Percentiles rank a stretch among this genome's conserved stretches.
Evolutionary conservation across 2,329 filamentous ascomycete species (phyloP).

Genomic region (Colletotrichum salicis): DNA sequence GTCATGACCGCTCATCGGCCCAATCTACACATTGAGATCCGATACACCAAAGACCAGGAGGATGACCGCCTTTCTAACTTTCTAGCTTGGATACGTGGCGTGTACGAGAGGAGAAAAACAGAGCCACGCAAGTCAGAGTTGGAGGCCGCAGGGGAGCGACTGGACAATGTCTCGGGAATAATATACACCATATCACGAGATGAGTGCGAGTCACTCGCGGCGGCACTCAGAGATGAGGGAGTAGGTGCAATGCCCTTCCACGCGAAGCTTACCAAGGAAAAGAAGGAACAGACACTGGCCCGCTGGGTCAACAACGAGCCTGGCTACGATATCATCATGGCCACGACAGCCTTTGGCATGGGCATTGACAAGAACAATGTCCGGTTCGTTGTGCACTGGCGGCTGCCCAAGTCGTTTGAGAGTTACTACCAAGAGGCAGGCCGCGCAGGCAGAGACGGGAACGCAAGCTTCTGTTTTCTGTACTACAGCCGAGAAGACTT

Average conservation of each 20-base stretch:
- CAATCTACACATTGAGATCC: conserved; percentile 91
- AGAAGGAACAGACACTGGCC: conserved; percentile 76
- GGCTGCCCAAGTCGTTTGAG: conserved; percentile 92
- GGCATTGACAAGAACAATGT: conserved; percentile 97
- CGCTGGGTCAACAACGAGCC: conserved; percentile 78
- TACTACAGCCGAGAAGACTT: conserved; percentile 92
- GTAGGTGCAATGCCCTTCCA: conserved; percentile 81
- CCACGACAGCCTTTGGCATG: conserved; percentile 97
- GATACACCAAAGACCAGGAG: conserved; percentile 81
- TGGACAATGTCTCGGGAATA: conserved; percentile 77
- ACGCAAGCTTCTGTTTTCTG: conserved; percentile 85
- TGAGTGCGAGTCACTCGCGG: conserved; percentile 78
- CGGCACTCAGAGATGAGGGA: conserved; percentile 72
- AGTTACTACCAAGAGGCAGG: conserved; percentile 97
- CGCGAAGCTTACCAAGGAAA: conserved; percentile 72
- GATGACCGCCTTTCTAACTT: conserved; percentile 80
- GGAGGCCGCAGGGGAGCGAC: conserved; percentile 60
- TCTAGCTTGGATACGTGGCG: conserved; percentile 77
- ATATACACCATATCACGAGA: conserved; percentile 82
- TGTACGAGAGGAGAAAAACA: conserved; percentile 74
- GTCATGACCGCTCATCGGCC: conserved; percentile 84
- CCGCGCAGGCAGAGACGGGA: conserved; percentile 88
- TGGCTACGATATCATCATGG: conserved; percentile 91
- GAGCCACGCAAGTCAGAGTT: conserved; percentile 70
- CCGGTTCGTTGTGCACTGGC: conserved; percentile 95